A percentile compares a stretch with the other conserved stretches of the same genome.
Evolutionary conservation across 148 eudicot species (phyloP).

Genomic region (Polygonum maritimum): DNA sequence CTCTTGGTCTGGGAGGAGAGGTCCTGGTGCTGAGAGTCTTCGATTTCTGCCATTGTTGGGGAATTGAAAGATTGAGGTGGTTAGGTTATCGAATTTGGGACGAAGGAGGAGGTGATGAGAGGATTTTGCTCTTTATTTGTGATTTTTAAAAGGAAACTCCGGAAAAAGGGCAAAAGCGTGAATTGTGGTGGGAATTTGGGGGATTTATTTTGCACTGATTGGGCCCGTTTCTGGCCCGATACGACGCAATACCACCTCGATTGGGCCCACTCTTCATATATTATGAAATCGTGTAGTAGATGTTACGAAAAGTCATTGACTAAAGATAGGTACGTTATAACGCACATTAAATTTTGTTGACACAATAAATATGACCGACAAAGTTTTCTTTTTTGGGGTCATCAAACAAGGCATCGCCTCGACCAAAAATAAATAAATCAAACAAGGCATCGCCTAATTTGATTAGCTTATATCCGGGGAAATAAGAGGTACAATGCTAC

Average conservation of each 20-base stretch:
- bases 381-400: no score
- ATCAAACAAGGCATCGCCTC: no score
- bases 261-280: conserved; percentile 3
- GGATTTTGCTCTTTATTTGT: neutral
- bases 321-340: neutral
- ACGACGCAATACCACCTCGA: neutral
- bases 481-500: no score
- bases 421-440: no score
- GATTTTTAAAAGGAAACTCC: neutral
- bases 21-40: conserved; percentile 12
- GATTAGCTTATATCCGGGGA: no score
- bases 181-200: neutral
- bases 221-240: neutral
- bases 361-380: neutral
- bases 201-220: neutral
- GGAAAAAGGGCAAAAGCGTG: neutral
- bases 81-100: neutral
- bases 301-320: neutral
- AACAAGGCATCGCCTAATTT: no score
- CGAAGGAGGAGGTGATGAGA: neutral
- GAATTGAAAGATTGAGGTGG: neutral
- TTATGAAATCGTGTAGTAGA: conserved; percentile 7
- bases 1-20: neutral
- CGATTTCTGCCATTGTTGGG: conserved; percentile 29
- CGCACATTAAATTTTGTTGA: neutral